These are phyloP conservation scores for Boletus sensibilis DNA, from an alignment of 768 basidiomycete genomes.

Conservation along the genomic window DNA sequence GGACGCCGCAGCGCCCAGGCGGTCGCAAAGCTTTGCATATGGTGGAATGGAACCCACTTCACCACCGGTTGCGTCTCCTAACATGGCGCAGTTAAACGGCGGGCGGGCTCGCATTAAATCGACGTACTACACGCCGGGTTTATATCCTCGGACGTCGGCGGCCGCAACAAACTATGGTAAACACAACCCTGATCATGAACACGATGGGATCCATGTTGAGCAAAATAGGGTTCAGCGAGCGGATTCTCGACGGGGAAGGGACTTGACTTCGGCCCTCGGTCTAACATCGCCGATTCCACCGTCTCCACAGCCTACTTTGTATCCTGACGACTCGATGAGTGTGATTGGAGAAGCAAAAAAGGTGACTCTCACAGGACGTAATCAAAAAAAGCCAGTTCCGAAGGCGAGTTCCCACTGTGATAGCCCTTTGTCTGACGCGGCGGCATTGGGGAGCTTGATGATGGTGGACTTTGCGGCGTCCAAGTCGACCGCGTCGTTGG, in stretches of 20 bases:
- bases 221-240: conserved; percentile 35
- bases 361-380: conserved; percentile 23
- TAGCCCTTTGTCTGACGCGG: conserved; percentile 38
- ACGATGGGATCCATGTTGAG: conserved; percentile 30
- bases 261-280: conserved; percentile 40
- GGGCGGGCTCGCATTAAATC: conserved; percentile 70
- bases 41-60: conserved; percentile 52
- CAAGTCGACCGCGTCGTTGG: conserved; percentile 35
- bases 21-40: conserved; percentile 47
- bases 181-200: conserved; percentile 35
- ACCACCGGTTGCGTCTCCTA: conserved; percentile 33
- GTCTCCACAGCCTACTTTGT: conserved; percentile 62
- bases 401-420: conserved; percentile 20
- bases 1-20: conserved; percentile 24
- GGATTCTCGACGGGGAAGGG: conserved; percentile 44
- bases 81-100: conserved; percentile 33
- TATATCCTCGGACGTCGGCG: conserved; percentile 54
- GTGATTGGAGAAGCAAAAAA: conserved; percentile 44
- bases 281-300: conserved; percentile 37
- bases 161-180: conserved; percentile 37
- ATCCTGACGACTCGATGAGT: conserved; percentile 73
- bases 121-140: conserved; percentile 57
- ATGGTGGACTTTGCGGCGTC: conserved; percentile 52
- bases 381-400: conserved; percentile 36
- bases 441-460: conserved; percentile 59